These are phyloP conservation scores for Aeschynomene evenia DNA, from an alignment of 306 rosid genomes.

Conservation along the genomic window DNA sequence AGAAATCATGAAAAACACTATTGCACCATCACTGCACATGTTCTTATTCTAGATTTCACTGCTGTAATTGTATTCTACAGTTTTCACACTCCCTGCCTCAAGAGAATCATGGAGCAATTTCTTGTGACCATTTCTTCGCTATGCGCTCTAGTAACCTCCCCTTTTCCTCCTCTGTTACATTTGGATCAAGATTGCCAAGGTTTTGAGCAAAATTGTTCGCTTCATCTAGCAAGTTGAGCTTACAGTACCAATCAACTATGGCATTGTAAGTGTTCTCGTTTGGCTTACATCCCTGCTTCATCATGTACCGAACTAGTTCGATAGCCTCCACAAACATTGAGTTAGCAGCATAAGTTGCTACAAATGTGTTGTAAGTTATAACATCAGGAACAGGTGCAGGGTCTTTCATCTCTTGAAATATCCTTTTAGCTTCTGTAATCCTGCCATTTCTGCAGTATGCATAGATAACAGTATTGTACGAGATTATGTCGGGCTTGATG, in stretches of 20 bases:
- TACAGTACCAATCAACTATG: slow-evolving; percentile 68
- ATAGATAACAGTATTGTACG: slow-evolving; percentile 69
- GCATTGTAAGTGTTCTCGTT: slow-evolving; percentile 66
- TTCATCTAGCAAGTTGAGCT: slow-evolving; percentile 52
- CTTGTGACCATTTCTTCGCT: slow-evolving; percentile 49
- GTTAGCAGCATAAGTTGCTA: slow-evolving; percentile 65
- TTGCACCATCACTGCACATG: neutral
- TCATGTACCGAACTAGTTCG: slow-evolving; percentile 60
- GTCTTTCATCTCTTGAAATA: slow-evolving; percentile 65
- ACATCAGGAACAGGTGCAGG: slow-evolving; percentile 66
- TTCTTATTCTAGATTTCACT: neutral
- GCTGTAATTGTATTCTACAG: slow-evolving; percentile 9
- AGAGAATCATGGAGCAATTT: slow-evolving; percentile 10
- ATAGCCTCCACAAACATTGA: slow-evolving; percentile 67
- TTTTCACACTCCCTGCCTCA: neutral
- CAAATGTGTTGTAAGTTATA: slow-evolving; percentile 67
- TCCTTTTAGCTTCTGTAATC: slow-evolving; percentile 71
- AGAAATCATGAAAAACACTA: neutral
- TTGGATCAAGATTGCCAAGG: slow-evolving; percentile 60
- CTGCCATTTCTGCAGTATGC: slow-evolving; percentile 75
- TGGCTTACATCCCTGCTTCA: slow-evolving; percentile 74
- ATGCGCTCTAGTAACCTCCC: slow-evolving; percentile 58
- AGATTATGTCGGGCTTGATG: slow-evolving; percentile 59
- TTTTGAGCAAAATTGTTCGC: slow-evolving; percentile 49
- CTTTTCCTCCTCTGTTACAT: slow-evolving; percentile 41